phyloP scores from a whole-genome alignment of 2,329 filamentous ascomycete species.

The Beauveria pseudobassiana region DNA sequence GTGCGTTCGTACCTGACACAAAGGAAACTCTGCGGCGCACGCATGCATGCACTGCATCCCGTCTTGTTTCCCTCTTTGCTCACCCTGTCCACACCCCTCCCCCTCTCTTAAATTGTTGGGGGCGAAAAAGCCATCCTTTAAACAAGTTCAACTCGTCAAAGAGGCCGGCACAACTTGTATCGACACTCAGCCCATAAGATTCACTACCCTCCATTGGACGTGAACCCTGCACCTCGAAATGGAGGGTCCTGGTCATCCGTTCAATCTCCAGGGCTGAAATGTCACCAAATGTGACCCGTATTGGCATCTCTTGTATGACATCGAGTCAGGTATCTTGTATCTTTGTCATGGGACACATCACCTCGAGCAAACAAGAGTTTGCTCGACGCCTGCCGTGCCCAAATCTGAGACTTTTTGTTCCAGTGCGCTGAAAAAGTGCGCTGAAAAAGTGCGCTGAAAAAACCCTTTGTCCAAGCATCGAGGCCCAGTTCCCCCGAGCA shows the following conservation, averaged over 20 bases:
- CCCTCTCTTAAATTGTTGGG: neutral
- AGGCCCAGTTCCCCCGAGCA: neutral
- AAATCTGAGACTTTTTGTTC: neutral
- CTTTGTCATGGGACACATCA: neutral
- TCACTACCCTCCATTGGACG: neutral
- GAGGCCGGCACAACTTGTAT: neutral
- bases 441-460: neutral
- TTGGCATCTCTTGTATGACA: neutral
- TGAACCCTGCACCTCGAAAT: neutral
- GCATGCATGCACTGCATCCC: neutral
- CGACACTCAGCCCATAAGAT: neutral
- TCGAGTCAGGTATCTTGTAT: neutral
- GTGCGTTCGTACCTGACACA: conserved; percentile 10
- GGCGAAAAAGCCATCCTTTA: neutral
- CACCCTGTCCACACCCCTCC: neutral
- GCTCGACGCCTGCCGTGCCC: neutral
- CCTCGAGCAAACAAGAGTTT: neutral
- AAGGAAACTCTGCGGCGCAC: neutral
- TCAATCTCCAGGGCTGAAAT: neutral
- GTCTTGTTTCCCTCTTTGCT: neutral
- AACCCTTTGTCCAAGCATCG: neutral
- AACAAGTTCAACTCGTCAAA: neutral
- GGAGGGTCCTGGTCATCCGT: neutral
- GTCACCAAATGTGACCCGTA: neutral
- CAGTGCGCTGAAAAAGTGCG: neutral